These are phyloP conservation scores for Schizosaccharomyces osmophilus DNA, from an alignment of 805 yeast species.

Conservation along the genomic window DNA sequence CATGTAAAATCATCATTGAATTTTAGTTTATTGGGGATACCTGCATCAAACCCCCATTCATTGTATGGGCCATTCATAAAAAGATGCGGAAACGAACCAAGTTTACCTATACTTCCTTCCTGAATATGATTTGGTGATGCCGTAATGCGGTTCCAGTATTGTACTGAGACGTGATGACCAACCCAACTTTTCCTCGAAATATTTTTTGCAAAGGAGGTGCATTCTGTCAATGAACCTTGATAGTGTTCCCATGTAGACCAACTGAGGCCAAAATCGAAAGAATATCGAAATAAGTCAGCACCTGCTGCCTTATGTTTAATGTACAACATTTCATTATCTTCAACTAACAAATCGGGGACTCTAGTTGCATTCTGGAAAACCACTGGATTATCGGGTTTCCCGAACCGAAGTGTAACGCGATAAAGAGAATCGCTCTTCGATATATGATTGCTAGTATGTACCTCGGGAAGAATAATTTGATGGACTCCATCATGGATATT, in stretches of 20 bases:
- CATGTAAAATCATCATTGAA: not conserved
- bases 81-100: not conserved
- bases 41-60: slow-evolving; percentile 2
- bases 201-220: not conserved
- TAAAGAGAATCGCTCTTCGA: not conserved
- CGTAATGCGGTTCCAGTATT: not conserved
- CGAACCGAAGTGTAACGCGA: not conserved
- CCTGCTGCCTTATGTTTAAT: not conserved
- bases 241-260: not conserved
- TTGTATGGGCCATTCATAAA: not conserved
- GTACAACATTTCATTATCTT: not conserved
- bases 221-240: not conserved
- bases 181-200: not conserved
- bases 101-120: not conserved
- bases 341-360: not conserved
- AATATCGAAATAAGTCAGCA: slow-evolving; percentile 2
- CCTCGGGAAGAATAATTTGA: not conserved
- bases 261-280: not conserved
- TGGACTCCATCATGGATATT: not conserved
- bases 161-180: slow-evolving; percentile 1
- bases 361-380: not conserved
- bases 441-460: not conserved
- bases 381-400: not conserved
- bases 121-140: slow-evolving; percentile 1
- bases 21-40: not conserved